Evolutionary conservation across 331 rosid genomes (phyloP).

Genomic region (Acacia pycnantha): DNA sequence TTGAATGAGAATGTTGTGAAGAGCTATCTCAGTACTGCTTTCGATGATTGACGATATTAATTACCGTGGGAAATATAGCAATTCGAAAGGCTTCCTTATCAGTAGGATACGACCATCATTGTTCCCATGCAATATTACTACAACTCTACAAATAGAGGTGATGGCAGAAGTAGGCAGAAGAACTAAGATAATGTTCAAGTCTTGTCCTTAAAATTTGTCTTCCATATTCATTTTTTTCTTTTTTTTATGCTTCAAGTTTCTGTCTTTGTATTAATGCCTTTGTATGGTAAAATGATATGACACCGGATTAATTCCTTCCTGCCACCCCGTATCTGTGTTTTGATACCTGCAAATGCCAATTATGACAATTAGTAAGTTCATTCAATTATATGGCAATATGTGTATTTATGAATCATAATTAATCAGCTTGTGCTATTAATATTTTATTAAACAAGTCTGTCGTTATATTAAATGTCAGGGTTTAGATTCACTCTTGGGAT

Average conservation of each 20-base stretch:
- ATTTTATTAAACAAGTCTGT: too few species aligned
- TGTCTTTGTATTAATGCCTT: not conserved
- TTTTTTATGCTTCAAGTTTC: not conserved
- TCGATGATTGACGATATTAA: constrained; percentile 32
- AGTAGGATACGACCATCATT: not conserved
- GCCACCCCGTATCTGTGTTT: not conserved
- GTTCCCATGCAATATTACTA: not conserved
- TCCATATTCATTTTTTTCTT: not conserved
- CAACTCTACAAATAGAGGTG: not conserved
- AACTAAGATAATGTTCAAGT: not conserved
- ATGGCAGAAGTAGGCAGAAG: not conserved
- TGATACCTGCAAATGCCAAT: not conserved
- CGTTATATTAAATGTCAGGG: not conserved
- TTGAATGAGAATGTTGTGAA: constrained; percentile 59
- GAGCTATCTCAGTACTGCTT: constrained; percentile 66
- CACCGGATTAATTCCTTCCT: not conserved
- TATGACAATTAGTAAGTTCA: not conserved
- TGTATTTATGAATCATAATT: not conserved
- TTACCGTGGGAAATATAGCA: not conserved
- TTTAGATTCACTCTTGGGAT: not conserved
- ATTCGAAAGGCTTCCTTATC: not conserved
- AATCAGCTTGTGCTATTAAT: too few species aligned
- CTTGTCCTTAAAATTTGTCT: not conserved
- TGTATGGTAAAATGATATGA: not conserved
- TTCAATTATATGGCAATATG: not conserved